These are phyloP conservation scores for Coprinopsis cinerea DNA, from an alignment of 768 basidiomycete species.

Conservation along the genomic window DNA sequence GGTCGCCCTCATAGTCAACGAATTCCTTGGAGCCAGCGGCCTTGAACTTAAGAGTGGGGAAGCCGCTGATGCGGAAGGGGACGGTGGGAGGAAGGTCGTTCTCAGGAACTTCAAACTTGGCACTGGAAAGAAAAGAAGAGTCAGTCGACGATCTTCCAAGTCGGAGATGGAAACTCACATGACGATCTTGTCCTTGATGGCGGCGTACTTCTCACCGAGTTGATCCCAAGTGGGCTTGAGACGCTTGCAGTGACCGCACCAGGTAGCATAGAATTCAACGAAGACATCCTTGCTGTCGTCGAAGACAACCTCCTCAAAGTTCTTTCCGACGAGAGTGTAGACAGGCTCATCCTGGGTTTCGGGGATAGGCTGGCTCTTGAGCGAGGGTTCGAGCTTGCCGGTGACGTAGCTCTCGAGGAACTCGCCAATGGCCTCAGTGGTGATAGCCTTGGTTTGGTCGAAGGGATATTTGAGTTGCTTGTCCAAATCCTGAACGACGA, in stretches of 20 bases:
- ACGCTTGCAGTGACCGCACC: constrained; percentile 98
- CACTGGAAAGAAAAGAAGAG: constrained; percentile 41
- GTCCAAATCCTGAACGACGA: constrained; percentile 84
- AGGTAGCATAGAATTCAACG: constrained; percentile 94
- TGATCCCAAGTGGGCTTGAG: constrained; percentile 92
- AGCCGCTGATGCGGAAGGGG: constrained; percentile 81
- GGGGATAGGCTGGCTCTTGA: constrained; percentile 90
- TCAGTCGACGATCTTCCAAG: not conserved
- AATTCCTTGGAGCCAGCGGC: constrained; percentile 81
- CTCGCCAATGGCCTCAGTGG: constrained; percentile 46
- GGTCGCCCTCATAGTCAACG: constrained; percentile 91
- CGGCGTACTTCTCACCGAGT: constrained; percentile 78
- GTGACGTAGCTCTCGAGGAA: constrained; percentile 62
- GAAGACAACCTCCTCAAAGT: constrained; percentile 81
- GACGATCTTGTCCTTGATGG: constrained; percentile 64
- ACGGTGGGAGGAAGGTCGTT: constrained; percentile 91
- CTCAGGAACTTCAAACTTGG: constrained; percentile 94
- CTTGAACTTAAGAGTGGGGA: constrained; percentile 98
- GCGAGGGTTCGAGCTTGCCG: constrained; percentile 70
- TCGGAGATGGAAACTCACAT: constrained; percentile 48
- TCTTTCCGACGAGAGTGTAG: constrained; percentile 77
- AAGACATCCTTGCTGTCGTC: constrained; percentile 93
- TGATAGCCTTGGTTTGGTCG: constrained; percentile 60
- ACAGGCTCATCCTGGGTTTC: constrained; percentile 79
- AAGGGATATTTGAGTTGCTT: constrained; percentile 88